Base-by-base conservation (phyloP, 106 monocot species). In the Dioscorea dumetorum region DNA sequence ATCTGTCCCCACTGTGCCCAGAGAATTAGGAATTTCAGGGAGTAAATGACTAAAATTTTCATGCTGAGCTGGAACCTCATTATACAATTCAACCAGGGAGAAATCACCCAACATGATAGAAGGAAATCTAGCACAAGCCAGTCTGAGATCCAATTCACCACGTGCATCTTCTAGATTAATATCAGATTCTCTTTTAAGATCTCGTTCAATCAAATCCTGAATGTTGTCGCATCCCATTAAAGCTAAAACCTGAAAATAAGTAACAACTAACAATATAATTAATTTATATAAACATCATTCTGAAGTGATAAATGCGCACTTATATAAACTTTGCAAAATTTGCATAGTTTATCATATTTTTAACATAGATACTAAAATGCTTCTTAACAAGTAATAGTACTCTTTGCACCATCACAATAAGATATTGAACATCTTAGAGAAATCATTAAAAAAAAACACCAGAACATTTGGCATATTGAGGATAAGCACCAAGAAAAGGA, bases 51-150 rank as follows among this genome's bases (percentile, higher is more conserved):
- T 78, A 13, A 63, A 23, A 60, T 57, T 48, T n/a, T 62, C 69
- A 22, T 77, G 49, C 35, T 76, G 49, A 79, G 48, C 49, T 49
- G 56, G 49, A 68, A 58, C 50, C 65, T 81, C 84, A n/a, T 80
- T 74, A 77, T 99, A 99, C 20, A 99, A 72, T 74, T 85, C 81
- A 70, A 93, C 48, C 49, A 63, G 28, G 59, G 90, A 75, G 70
- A 92, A 84, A 70, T 87, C 79, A 50, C 99, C 99, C 48, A 99
- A 41, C 60, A 67, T 74, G 16, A 99, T 99, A 78, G 78, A 82
- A 61, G 93, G 93, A 82, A 93, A 99, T 70, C 68, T 90, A 56
- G 62, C 74, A 75, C 78, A 75, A 18, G 70, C 80, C 54, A 79
- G 57, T 70, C 69, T 50, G 48, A 90, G 72, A 81, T 90, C 83